Percentiles rank a stretch among this genome's conserved stretches.
phyloP scores from a whole-genome alignment of 805 yeast genomes.

The Zygosaccharomyces lentus region DNA sequence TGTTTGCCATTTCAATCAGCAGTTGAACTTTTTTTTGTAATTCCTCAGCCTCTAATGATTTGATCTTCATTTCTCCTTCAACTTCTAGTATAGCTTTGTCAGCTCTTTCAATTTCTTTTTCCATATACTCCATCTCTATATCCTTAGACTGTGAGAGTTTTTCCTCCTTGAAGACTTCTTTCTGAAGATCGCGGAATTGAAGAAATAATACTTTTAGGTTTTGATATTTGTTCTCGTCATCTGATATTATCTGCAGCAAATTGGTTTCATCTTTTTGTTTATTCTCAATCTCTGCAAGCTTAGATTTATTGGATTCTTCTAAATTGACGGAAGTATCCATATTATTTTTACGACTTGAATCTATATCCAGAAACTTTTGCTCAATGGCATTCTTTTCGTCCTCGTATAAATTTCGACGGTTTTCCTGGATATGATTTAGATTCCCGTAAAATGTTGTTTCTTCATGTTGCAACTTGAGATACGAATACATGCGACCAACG shows the following conservation, averaged over 20 bases:
- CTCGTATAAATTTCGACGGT: conserved; percentile 42
- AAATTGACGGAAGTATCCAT: conserved; percentile 32
- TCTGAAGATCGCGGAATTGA: conserved; percentile 43
- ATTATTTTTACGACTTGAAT: conserved; percentile 14
- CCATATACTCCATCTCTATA: conserved; percentile 63
- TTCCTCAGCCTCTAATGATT: conserved; percentile 12
- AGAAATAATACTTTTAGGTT: conserved; percentile 20
- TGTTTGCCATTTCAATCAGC: conserved; percentile 8
- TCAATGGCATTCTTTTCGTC: conserved; percentile 44
- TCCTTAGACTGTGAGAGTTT: conserved; percentile 43
- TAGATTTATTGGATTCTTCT: conserved; percentile 31
- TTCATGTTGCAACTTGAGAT: conserved; percentile 40
- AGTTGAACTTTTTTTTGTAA: conserved; percentile 17
- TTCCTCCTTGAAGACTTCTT: conserved; percentile 42
- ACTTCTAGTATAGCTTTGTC: conserved; percentile 46
- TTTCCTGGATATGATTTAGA: conserved; percentile 39
- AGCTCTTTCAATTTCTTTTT: conserved; percentile 54
- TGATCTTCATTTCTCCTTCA: conserved; percentile 27
- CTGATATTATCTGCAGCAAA: conserved; percentile 20
- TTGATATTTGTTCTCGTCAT: conserved; percentile 10
- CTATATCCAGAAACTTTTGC: conserved; percentile 43
- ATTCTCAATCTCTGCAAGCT: conserved; percentile 24
- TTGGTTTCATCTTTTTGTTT: conserved; percentile 31
- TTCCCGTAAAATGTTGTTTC: conserved; percentile 47
- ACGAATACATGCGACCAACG: conserved; percentile 45